Conservation (phyloP, 1,139 yeast genomes). For the Taphrina flavorubra region DNA sequence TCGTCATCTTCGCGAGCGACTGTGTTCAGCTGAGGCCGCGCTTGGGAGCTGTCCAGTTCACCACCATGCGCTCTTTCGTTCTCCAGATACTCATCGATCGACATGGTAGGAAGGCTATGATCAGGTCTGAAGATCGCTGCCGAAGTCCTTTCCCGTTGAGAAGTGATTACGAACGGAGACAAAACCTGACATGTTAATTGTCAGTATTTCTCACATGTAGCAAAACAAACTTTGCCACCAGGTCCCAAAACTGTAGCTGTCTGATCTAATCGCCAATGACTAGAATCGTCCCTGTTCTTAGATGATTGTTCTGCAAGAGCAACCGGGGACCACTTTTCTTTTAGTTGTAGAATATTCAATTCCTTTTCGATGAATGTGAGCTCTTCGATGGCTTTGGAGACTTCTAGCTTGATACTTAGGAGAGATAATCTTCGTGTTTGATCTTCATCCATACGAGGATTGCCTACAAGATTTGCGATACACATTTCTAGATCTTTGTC, state of each 20-base stretch:
- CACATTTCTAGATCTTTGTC: constrained; percentile 61
- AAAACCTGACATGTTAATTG: constrained; percentile 55
- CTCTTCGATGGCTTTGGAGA: constrained; percentile 2
- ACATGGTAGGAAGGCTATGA: constrained; percentile 90
- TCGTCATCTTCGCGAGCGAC: constrained; percentile 40
- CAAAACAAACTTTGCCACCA: constrained; percentile 35
- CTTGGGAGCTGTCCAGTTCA: constrained; percentile 55
- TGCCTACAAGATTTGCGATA: neutral
- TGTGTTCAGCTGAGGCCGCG: neutral
- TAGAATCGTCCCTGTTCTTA: neutral
- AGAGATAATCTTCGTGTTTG: neutral
- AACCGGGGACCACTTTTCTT: neutral
- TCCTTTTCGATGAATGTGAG: constrained; percentile 8
- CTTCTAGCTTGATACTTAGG: neutral
- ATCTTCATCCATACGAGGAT: constrained; percentile 5
- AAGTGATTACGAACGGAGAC: constrained; percentile 80
- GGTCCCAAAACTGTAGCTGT: constrained; percentile 17
- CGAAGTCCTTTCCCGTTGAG: constrained; percentile 61
- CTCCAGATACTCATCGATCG: constrained; percentile 88
- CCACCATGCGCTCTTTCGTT: constrained; percentile 86
- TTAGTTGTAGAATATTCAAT: constrained; percentile 42
- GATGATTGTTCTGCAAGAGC: neutral
- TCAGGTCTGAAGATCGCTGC: constrained; percentile 86
- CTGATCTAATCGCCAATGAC: constrained; percentile 12
- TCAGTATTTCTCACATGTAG: constrained; percentile 51